Conservation (phyloP, 768 basidiomycete species). For the Mycena sanguinolenta region DNA sequence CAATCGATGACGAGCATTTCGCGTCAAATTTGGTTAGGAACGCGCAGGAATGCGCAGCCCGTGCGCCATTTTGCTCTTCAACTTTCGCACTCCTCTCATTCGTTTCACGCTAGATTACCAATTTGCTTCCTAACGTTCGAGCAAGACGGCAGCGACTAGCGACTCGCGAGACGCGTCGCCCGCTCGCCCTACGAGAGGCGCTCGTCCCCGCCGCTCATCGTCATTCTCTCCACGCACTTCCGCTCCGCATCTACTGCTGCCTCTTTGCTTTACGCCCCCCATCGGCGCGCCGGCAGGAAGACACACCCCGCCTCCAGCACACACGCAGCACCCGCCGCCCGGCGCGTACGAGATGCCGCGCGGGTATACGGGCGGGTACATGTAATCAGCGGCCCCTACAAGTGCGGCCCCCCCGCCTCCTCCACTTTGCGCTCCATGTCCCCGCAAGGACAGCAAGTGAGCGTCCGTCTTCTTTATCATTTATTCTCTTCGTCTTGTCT, state of each 20-base stretch:
- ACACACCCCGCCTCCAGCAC: slow-evolving; percentile 41
- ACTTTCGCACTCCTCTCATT: too few species aligned
- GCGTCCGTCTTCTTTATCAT: too few species aligned
- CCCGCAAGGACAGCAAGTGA: slow-evolving; percentile 46
- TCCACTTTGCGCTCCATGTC: slow-evolving; percentile 64
- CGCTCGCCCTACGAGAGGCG: slow-evolving; percentile 37
- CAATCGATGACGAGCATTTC: too few species aligned
- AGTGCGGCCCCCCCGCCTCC: slow-evolving; percentile 75
- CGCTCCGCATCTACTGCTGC: slow-evolving; percentile 70
- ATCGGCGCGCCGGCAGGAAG: slow-evolving; percentile 40
- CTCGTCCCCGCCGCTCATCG: slow-evolving; percentile 44
- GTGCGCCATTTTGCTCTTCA: too few species aligned
- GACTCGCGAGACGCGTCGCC: background rate
- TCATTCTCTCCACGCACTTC: slow-evolving; percentile 52
- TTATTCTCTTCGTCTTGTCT: too few species aligned
- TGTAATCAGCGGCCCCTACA: slow-evolving; percentile 57
- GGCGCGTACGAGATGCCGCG: slow-evolving; percentile 20
- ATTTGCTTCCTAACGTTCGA: too few species aligned
- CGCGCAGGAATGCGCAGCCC: too few species aligned
- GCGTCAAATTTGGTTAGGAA: too few species aligned
- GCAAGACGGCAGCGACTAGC: too few species aligned
- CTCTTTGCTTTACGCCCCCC: slow-evolving; percentile 70
- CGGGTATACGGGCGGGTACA: slow-evolving; percentile 47
- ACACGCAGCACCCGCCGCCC: slow-evolving; percentile 43
- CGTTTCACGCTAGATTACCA: too few species aligned